Base-by-base conservation (phyloP, 73 alveolate species). In the Stentor roeselii region DNA sequence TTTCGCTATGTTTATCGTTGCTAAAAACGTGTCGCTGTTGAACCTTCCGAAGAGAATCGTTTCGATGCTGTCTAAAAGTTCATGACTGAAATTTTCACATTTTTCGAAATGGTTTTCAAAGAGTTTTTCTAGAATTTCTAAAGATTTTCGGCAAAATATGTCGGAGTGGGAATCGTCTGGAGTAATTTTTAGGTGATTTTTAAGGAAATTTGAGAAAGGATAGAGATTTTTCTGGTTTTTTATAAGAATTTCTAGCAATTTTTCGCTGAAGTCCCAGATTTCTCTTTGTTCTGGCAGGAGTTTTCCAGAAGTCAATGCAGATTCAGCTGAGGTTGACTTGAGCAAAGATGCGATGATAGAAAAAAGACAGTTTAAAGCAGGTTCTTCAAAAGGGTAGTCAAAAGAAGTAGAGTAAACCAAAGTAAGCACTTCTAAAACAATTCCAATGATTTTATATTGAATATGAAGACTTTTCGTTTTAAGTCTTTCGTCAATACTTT, bases 141-240 rank as follows among this genome's bases (percentile, higher is more conserved):
- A 83, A 39, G 88, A 75, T 58, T 87, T 58, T 41, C 95, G 75
- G 3, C 89, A 75, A 3, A 87, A 83, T 58, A 90, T 86, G 39
- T 91, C 96, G 1, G 89, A 78, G 59, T 91, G 96, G 3, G 96
- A 91, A 50, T 88, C 91, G 39, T 50, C 42, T 6, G 74, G 42
- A 59, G 88, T 90, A 80, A 85, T 85, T 31, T 89, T 86, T 30
- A 84, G 50, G 58, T 87, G 86, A 1, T 78, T 60, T 2, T 88
- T 82, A 50, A 91, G 38, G 76, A 85, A 88, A 61, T 87, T 59
- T 3, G 84, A 50, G 59, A 85, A 89, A 59, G 32, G 31, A 2
- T 39, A n/a, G 31, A 61, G 78, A 3, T 84, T 30, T 0, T 60
- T 32, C 31, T 84, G 87, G 42, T 87, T 74, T 60, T 1, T 35